Evolutionary conservation across 2,329 filamentous ascomycete genomes (phyloP).

Genomic region (Aspergillus hiratsukae): DNA sequence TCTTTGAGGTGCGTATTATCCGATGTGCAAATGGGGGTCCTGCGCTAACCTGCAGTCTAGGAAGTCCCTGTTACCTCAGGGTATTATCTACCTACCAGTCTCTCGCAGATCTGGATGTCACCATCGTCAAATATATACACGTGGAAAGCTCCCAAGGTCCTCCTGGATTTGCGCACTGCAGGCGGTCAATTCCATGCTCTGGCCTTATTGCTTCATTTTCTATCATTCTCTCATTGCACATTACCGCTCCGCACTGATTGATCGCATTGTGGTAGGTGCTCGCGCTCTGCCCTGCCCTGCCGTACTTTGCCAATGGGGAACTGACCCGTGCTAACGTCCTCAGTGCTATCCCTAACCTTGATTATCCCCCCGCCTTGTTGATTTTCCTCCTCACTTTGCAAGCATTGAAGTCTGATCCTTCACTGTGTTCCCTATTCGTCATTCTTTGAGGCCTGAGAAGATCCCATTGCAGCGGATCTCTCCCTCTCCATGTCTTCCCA

Average conservation of each 20-base stretch:
- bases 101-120: neutral
- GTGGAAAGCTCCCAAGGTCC: conserved; percentile 19
- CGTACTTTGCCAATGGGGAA: neutral
- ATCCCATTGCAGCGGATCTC: neutral
- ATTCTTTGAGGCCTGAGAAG: neutral
- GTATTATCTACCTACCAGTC: neutral
- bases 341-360: neutral
- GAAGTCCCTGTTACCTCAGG: neutral
- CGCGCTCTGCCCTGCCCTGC: neutral
- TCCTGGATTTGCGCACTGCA: conserved; percentile 9
- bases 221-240: neutral
- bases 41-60: neutral
- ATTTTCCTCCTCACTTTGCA: neutral
- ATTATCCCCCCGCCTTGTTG: neutral
- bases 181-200: conserved; percentile 7
- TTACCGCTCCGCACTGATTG: neutral
- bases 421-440: neutral
- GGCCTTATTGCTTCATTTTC: conserved; percentile 14
- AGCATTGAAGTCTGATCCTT: neutral
- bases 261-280: neutral
- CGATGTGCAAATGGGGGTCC: neutral
- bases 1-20: neutral
- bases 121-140: neutral
- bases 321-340: neutral
- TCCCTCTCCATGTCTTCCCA: conserved; percentile 28